Conservation (phyloP, 2,329 filamentous ascomycete species). For the Xylaria sp. region DNA sequence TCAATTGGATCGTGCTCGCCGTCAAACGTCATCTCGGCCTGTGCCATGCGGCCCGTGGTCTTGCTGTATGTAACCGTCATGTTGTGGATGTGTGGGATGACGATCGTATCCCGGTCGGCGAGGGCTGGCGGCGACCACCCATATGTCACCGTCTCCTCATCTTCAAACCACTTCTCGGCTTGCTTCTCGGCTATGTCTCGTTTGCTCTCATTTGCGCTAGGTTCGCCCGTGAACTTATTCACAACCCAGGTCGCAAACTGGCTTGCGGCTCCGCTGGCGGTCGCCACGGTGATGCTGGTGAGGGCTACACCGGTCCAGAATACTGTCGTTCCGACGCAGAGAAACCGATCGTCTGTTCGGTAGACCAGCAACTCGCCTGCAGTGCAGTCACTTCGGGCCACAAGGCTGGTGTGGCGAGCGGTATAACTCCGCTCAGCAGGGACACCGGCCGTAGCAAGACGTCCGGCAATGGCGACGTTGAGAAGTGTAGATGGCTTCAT, state of each 20-base stretch:
- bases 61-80: not conserved
- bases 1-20: not conserved
- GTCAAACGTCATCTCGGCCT: not conserved
- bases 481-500: constrained; percentile 1
- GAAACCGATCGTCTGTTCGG: not conserved
- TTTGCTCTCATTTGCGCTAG: not conserved
- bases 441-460: not conserved
- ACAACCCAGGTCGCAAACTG: not conserved
- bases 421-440: not conserved
- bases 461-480: not conserved
- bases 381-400: not conserved
- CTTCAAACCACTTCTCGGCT: not conserved
- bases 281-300: not conserved
- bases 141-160: not conserved
- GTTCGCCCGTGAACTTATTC: not conserved
- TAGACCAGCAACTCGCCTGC: not conserved
- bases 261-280: not conserved
- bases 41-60: not conserved
- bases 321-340: not conserved
- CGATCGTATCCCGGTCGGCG: not conserved
- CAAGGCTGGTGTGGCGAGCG: not conserved
- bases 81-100: constrained; percentile 2
- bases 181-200: not conserved
- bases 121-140: not conserved
- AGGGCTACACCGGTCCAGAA: not conserved